Conservation (phyloP, 495 filamentous ascomycete species). For the Polyplosphaeria fusca region DNA sequence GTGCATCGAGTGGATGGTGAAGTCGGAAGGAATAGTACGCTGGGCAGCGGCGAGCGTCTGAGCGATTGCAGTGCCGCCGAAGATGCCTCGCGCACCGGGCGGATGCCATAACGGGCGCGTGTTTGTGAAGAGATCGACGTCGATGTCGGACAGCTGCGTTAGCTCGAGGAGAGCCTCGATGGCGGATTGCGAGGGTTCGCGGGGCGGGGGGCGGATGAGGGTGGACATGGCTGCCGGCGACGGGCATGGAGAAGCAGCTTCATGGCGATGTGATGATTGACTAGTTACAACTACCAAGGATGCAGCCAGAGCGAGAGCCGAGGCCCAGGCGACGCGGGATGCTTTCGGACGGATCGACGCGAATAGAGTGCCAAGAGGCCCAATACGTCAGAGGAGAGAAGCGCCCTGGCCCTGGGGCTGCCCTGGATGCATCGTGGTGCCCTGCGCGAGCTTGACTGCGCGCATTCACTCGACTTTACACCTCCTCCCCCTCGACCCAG, state of each 20-base stretch:
- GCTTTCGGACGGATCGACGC: too few species aligned
- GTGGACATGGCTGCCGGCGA: conserved; percentile 61
- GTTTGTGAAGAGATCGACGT: conserved; percentile 85
- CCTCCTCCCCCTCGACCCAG: too few species aligned
- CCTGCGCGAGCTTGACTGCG: too few species aligned
- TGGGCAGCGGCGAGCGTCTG: conserved; percentile 88
- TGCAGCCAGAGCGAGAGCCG: too few species aligned
- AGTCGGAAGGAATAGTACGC: conserved; percentile 73
- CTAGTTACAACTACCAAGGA: too few species aligned
- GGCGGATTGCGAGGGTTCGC: conserved; percentile 66
- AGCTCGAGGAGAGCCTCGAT: conserved; percentile 90
- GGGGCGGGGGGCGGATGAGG: conserved; percentile 70
- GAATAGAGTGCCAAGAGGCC: too few species aligned
- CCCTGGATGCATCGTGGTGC: too few species aligned
- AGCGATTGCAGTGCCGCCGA: conserved; percentile 88
- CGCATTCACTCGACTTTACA: background rate
- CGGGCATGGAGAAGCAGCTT: too few species aligned
- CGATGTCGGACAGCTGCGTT: conserved; percentile 73
- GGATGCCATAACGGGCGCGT: conserved; percentile 87
- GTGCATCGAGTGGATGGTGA: conserved; percentile 91
- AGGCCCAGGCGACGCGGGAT: too few species aligned
- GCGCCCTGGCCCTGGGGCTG: too few species aligned
- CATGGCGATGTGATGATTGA: too few species aligned
- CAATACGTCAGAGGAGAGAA: too few species aligned
- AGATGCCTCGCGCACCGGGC: conserved; percentile 85